Evolutionary conservation across 192 early-diverging fungal species (phyloP).

Genomic region (Funneliformis geosporum): DNA sequence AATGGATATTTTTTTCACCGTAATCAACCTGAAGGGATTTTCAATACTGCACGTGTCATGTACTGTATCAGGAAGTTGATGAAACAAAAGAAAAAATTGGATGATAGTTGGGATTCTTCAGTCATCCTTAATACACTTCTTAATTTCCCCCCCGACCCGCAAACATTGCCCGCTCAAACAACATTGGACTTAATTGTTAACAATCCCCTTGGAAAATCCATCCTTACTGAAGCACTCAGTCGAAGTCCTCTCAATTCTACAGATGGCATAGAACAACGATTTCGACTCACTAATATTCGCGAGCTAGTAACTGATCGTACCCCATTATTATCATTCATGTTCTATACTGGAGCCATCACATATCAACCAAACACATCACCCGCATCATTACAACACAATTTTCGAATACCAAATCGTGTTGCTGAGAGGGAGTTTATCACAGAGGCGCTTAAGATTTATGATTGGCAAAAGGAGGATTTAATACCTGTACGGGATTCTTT

Average conservation of each 20-base stretch:
- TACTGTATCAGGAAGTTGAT: neutral
- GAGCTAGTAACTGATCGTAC: conserved; percentile 15
- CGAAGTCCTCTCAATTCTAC: neutral
- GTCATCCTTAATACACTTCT: neutral
- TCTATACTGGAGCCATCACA: conserved; percentile 23
- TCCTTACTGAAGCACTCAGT: conserved; percentile 13
- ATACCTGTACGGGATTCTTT: neutral
- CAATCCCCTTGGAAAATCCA: conserved; percentile 14
- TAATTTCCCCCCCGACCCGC: conserved; percentile 9
- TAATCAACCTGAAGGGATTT: no score
- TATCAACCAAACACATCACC: neutral
- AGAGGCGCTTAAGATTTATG: neutral
- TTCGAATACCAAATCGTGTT: neutral
- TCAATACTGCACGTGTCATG: neutral
- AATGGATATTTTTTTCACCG: neutral
- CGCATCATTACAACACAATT: neutral
- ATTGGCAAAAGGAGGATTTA: neutral
- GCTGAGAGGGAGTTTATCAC: neutral
- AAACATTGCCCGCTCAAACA: conserved; percentile 20
- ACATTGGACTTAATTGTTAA: conserved; percentile 20
- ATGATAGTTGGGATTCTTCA: neutral
- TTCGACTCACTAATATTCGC: conserved; percentile 7
- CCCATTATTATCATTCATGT: conserved; percentile 12
- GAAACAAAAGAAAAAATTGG: neutral
- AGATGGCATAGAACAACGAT: conserved; percentile 17